Base-by-base conservation (phyloP, 2,329 filamentous ascomycete species). In the Dothideomycetidae sp. region DNA sequence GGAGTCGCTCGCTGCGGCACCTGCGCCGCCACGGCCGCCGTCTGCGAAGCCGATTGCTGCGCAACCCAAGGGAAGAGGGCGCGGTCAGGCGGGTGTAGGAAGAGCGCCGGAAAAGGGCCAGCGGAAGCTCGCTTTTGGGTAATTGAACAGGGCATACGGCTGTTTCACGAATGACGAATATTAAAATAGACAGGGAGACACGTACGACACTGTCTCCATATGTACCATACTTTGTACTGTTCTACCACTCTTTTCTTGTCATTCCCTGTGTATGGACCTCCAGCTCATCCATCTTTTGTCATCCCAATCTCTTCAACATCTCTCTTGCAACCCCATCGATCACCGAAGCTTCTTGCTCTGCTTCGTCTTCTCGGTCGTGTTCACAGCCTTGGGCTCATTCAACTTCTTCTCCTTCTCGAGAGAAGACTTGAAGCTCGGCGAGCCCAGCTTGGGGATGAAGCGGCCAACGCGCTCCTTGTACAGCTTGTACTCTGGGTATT, bases 401-500 rank as follows among this genome's bases (percentile, higher is more conserved):
- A n/a, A n/a, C n/a, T n/a, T n/a, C n/a, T n/a, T n/a, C n/a, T n/a
- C n/a, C n/a, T n/a, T n/a, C n/a, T 45, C 39, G 31, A 50, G 46
- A 18, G 49, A 45, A 42, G 55, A 55, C 21, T 49, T 45, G 55
- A 53, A 57, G 19, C 16, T 16, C 13, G 47, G 45, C 10, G 50
- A 48, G 23, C 48, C 43, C 5, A 56, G 33, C 41, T 55, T 73
- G 1, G 90, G 90, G 36, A 94, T 58, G 54, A 94, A 93, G 57
- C 75, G 84, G 43, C 81, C 80, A 3, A 96, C 83, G 40, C 78
- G 70, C 47, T 71, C 67, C 63, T 93, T 83, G 54, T 98, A 98
- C 18, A 80, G 66, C 46, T 67, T 67, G 58, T 98, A 98, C 49
- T 93, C 84, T 0, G 81, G 68, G 54, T 98, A 98, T 57, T 96